Evolutionary conservation across 140 eudicot genomes (phyloP), one percentile per base, ranked within the genome.

Genomic region (Oenanthe javanica): DNA sequence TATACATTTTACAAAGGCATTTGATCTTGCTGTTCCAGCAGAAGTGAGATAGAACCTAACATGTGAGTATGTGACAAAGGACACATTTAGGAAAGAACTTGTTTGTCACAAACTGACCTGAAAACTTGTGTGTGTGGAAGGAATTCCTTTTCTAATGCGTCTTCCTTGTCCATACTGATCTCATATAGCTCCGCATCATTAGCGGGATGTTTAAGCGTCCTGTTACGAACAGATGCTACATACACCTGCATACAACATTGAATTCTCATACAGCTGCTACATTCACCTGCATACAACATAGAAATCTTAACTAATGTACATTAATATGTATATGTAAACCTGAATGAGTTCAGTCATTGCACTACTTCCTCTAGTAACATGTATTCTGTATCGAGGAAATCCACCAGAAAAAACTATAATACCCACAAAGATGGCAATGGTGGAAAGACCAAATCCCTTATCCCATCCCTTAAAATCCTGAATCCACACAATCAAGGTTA

Each of bases 401-500:
- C 93, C 93, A 6, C 43, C 59, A 48, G 81, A 54, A 59, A 87
- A 84, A 23, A 81, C 48, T 1, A 85, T 1, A 0, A 84, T 79
- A 6, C 85, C 92, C 61, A 88, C 25, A 54, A 90, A 74, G 89
- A 92, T 86, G 45, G 92, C 84, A 12, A 87, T 43, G 14, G 88
- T 45, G 1, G 88, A 79, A 42, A 89, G 84, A 3, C 84, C 85
- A 2, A 89, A 90, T 4, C 93, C 97, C 83, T 80, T 76, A 31
- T 87, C 96, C 86, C 88, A 90, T 21, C 96, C 96, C 81, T 83
- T 87, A 81, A 90, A 84, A 67, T 80, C 89, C 79, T 92, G 87
- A 21, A 90, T 81, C 93, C 96, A 92, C 1, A 89, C 93, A 0
- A 92, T 64, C 42, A 79, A 66, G 14, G 91, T 89, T 14, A 89